A percentile compares a stretch with the other conserved stretches of the same genome.
phyloP scores from a whole-genome alignment of 495 filamentous ascomycete genomes.

The Durotheca rogersii region DNA sequence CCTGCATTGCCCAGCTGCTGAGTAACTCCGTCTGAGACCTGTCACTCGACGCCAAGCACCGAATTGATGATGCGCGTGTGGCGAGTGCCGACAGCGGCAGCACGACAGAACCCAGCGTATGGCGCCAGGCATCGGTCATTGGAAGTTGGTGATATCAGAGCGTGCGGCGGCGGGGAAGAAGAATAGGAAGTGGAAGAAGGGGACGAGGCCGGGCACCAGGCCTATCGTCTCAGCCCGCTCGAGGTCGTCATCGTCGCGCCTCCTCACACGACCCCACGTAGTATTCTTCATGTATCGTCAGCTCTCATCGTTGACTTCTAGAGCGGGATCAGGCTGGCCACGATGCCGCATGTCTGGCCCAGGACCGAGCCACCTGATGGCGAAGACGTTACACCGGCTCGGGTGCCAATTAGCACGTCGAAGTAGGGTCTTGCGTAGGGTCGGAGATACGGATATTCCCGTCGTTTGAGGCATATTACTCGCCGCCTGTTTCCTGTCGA shows the following conservation, averaged over 20 bases:
- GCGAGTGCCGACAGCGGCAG: constrained; percentile 18
- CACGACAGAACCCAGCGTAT: too few species aligned
- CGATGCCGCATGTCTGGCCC: background rate
- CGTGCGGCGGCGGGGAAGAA: too few species aligned
- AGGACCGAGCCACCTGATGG: constrained; percentile 6
- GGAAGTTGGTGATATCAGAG: too few species aligned
- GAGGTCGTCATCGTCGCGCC: too few species aligned
- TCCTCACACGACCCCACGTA: background rate
- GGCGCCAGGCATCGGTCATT: too few species aligned
- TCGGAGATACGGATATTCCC: background rate
- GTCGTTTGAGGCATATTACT: constrained; percentile 4
- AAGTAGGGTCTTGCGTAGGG: constrained; percentile 7
- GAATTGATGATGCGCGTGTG: constrained; percentile 16
- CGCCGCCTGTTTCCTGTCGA: background rate
- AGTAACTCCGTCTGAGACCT: constrained; percentile 24
- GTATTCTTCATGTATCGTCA: constrained; percentile 11
- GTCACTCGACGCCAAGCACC: constrained; percentile 20
- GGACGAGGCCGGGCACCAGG: background rate
- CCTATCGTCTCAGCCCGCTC: too few species aligned
- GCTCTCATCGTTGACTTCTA: too few species aligned
- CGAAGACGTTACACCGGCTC: background rate
- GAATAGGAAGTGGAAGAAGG: too few species aligned
- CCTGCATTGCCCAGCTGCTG: constrained; percentile 8
- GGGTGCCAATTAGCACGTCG: too few species aligned
- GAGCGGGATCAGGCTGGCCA: constrained; percentile 2